Conservation (phyloP, 345 rosid species). For the Ceriops zippeliana region DNA sequence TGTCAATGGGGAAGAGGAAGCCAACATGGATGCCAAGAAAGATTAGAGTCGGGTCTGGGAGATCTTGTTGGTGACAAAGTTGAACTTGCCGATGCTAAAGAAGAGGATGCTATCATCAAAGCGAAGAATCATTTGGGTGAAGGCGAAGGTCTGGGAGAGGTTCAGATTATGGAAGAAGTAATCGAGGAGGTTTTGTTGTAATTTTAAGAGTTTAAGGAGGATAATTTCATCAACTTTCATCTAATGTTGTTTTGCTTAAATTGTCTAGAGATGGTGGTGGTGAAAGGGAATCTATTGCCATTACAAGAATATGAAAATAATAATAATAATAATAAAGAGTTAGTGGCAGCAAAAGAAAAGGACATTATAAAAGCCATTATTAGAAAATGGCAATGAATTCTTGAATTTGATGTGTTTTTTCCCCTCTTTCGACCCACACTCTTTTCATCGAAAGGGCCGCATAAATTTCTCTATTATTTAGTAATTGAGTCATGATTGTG, state of each 20-base stretch:
- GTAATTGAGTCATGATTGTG: too few species aligned
- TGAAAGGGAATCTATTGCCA: conserved; percentile 42
- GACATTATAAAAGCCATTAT: too few species aligned
- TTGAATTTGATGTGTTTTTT: too few species aligned
- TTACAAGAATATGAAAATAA: too few species aligned
- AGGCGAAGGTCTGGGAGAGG: conserved; percentile 59
- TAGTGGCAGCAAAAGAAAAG: too few species aligned
- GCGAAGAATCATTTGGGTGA: conserved; percentile 63
- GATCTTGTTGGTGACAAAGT: conserved; percentile 86
- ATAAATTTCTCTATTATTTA: too few species aligned
- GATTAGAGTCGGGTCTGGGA: conserved; percentile 62
- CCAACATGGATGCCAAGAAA: conserved; percentile 69
- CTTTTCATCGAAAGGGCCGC: too few species aligned
- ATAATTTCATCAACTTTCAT: conserved; percentile 42
- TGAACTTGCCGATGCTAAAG: conserved; percentile 91
- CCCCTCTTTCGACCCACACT: too few species aligned
- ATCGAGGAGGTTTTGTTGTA: conserved; percentile 84
- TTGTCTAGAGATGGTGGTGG: conserved; percentile 19
- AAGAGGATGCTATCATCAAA: conserved; percentile 66
- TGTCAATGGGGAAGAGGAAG: conserved; percentile 78
- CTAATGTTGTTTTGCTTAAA: neutral
- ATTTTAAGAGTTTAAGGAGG: conserved; percentile 72
- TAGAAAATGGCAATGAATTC: too few species aligned
- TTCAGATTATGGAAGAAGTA: conserved; percentile 80
- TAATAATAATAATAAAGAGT: too few species aligned